Conservation (phyloP, 441 rosid genomes). For the Geranium incanum region DNA sequence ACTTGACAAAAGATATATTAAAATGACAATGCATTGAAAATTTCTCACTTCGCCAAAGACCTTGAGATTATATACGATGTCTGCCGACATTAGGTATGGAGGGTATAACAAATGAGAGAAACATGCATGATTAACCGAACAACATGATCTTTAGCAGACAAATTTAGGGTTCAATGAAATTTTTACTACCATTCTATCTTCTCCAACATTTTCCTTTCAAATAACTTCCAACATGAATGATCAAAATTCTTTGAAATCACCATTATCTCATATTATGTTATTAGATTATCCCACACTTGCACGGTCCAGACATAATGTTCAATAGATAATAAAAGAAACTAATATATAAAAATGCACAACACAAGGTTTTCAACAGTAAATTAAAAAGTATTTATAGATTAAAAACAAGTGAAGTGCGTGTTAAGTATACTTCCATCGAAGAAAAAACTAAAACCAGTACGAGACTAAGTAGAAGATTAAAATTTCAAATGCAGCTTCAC, state of each 20-base stretch:
- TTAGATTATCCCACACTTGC: neutral
- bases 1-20: no score
- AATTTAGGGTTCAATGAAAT: neutral
- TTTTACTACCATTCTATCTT: neutral
- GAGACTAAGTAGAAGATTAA: slow-evolving; percentile 5
- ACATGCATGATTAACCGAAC: slow-evolving; percentile 6
- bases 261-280: neutral
- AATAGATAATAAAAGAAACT: neutral
- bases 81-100: no score
- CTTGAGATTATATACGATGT: no score
- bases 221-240: neutral
- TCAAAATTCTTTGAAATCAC: neutral
- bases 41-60: no score
- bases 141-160: neutral
- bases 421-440: neutral
- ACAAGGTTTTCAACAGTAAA: neutral
- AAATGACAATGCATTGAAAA: no score
- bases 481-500: slow-evolving; percentile 5
- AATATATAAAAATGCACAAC: neutral
- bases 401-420: neutral
- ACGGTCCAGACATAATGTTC: neutral
- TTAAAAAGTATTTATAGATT: neutral
- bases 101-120: neutral
- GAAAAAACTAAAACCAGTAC: neutral
- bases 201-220: neutral